Percentiles rank a stretch among this genome's conserved stretches.
Evolutionary conservation across 129 eudicot species (phyloP).

Genomic region (Flaveria bidentis): DNA sequence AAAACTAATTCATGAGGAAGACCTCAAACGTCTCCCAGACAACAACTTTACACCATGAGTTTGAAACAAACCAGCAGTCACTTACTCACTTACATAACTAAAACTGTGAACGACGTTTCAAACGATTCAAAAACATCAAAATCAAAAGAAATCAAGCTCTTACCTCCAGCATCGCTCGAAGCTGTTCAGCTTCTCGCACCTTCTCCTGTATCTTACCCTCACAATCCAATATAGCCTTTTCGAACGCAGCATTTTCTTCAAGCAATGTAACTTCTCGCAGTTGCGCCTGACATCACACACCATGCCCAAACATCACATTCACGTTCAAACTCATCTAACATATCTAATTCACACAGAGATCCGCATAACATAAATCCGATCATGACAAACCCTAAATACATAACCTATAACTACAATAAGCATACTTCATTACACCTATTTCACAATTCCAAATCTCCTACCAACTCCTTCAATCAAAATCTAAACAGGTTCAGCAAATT

Average conservation of each 20-base stretch:
- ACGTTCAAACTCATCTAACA: not conserved
- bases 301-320: slow-evolving; percentile 23
- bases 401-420: not conserved
- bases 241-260: slow-evolving; percentile 79
- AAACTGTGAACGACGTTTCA: not conserved
- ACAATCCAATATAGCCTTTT: slow-evolving; percentile 67
- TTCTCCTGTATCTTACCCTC: slow-evolving; percentile 72
- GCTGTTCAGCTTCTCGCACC: slow-evolving; percentile 61
- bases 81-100: not conserved
- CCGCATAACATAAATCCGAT: not conserved
- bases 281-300: slow-evolving; percentile 53
- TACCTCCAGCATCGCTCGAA: slow-evolving; percentile 67
- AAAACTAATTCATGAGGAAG: not conserved
- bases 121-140: slow-evolving; percentile 1
- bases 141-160: slow-evolving; percentile 8
- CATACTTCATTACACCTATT: not conserved
- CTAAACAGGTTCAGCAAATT: slow-evolving; percentile 4
- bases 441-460: not conserved
- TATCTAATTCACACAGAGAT: slow-evolving; percentile 1
- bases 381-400: slow-evolving; percentile 9
- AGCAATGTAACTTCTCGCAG: slow-evolving; percentile 61
- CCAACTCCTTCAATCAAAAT: slow-evolving; percentile 3
- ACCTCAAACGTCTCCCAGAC: not conserved
- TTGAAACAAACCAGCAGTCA: not conserved
- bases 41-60: not conserved